Evolutionary conservation across 202 grass and related monocot species (phyloP).

Genomic region (Schoenoplectus triqueter): DNA sequence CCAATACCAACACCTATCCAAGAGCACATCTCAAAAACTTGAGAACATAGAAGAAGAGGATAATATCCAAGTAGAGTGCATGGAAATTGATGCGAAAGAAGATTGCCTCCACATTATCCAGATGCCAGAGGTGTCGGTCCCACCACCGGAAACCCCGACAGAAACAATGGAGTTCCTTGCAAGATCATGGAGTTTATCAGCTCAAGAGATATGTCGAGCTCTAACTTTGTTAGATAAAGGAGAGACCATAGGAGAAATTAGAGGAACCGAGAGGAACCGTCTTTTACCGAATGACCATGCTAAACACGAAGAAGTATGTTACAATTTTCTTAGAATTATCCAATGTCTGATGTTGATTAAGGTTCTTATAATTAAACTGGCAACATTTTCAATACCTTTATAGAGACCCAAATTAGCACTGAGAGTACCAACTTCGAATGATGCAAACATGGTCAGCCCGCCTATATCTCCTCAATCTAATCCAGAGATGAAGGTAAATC

Average conservation of each 20-base stretch:
- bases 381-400: not conserved
- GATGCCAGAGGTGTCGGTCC: constrained; percentile 50
- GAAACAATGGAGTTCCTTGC: constrained; percentile 97
- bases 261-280: constrained; percentile 28
- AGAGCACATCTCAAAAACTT: constrained; percentile 45
- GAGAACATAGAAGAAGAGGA: constrained; percentile 84
- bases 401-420: constrained; percentile 41
- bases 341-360: constrained; percentile 11
- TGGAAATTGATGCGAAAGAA: constrained; percentile 11
- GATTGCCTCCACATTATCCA: constrained; percentile 42
- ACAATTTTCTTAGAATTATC: not conserved
- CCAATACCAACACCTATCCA: constrained; percentile 40
- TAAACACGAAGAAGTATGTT: constrained; percentile 40
- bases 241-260: constrained; percentile 7
- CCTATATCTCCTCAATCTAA: constrained; percentile 66
- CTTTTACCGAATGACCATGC: constrained; percentile 21
- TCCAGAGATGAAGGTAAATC: constrained; percentile 59
- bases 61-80: constrained; percentile 30
- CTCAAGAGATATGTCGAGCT: constrained; percentile 80
- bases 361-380: not conserved
- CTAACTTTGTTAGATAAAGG: constrained; percentile 65
- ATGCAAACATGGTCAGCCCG: constrained; percentile 42
- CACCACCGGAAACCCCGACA: constrained; percentile 77
- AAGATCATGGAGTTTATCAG: constrained; percentile 86
- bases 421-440: constrained; percentile 33